phyloP scores from a whole-genome alignment of 352 stramenopile genomes.

The Stramenopiles sp. region DNA sequence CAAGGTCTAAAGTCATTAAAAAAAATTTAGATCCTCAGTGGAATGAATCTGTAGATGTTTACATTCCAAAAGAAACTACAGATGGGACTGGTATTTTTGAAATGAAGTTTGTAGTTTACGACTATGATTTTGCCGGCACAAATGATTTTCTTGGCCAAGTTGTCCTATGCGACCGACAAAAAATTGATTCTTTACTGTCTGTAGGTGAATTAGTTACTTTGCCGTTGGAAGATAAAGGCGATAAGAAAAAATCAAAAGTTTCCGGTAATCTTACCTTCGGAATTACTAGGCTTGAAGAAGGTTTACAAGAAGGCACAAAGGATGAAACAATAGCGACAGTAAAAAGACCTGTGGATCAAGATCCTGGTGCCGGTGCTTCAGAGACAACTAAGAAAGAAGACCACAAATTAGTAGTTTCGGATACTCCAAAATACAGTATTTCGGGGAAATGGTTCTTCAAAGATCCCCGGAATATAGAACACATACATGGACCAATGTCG shows the following conservation, averaged over 20 bases:
- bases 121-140: slow-evolving; percentile 4
- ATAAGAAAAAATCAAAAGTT: background rate
- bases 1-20: slow-evolving; percentile 8
- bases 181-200: background rate
- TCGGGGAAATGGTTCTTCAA: background rate
- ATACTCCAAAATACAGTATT: background rate
- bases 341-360: too few relatives aligned
- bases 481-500: background rate
- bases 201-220: background rate
- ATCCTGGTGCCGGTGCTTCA: too few relatives aligned
- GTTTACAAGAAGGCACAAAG: background rate
- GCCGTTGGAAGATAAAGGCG: background rate
- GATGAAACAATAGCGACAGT: too few relatives aligned
- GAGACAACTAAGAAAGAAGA: background rate
- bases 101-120: background rate
- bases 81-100: background rate
- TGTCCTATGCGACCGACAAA: background rate
- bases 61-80: background rate
- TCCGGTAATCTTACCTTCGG: background rate
- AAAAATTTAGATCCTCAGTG: slow-evolving; percentile 1
- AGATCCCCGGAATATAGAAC: background rate
- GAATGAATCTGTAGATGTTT: slow-evolving; percentile 3
- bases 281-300: background rate
- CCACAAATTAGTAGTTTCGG: background rate
- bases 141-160: background rate